Percentiles rank a stretch among this genome's conserved stretches.
These are phyloP conservation scores for Pleurotus djamor DNA, from an alignment of 768 basidiomycete species.

Conservation along the genomic window DNA sequence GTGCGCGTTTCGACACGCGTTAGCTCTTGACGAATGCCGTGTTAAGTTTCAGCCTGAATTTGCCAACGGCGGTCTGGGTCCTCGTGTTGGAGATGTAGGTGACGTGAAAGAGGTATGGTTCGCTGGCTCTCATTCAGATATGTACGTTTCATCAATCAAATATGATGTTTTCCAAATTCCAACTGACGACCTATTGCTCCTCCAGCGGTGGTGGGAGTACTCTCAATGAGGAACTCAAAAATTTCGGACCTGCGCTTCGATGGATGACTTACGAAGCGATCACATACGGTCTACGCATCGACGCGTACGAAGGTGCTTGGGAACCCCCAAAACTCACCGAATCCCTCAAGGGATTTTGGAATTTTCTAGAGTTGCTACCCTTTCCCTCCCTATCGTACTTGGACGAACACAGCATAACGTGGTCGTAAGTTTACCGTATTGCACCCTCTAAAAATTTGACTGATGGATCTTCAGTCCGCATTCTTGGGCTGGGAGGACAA, in stretches of 20 bases:
- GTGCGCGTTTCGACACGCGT: conserved; percentile 41
- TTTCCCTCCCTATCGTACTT: background rate
- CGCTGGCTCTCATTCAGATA: conserved; percentile 24
- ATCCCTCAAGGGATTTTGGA: background rate
- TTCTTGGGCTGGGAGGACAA: background rate
- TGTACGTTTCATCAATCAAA: conserved; percentile 16
- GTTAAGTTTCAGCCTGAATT: conserved; percentile 47
- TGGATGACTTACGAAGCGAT: conserved; percentile 11
- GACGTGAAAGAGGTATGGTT: conserved; percentile 29
- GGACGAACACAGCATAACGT: background rate
- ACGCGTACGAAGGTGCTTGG: background rate
- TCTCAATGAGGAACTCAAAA: conserved; percentile 14
- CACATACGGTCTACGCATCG: background rate
- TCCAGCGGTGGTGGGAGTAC: conserved; percentile 15
- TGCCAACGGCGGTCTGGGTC: conserved; percentile 7
- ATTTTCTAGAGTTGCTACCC: background rate
- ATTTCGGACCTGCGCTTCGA: conserved; percentile 14
- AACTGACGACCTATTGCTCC: background rate
- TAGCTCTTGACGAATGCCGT: conserved; percentile 44
- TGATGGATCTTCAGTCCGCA: background rate
- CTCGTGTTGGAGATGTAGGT: background rate
- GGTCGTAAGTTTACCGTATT: background rate
- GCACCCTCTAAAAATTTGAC: no score
- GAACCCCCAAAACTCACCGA: background rate
- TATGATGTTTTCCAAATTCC: background rate